Percentiles rank a stretch among this genome's conserved stretches.
Conservation (phyloP, 257 asterid species). For the Datura wrightii region DNA sequence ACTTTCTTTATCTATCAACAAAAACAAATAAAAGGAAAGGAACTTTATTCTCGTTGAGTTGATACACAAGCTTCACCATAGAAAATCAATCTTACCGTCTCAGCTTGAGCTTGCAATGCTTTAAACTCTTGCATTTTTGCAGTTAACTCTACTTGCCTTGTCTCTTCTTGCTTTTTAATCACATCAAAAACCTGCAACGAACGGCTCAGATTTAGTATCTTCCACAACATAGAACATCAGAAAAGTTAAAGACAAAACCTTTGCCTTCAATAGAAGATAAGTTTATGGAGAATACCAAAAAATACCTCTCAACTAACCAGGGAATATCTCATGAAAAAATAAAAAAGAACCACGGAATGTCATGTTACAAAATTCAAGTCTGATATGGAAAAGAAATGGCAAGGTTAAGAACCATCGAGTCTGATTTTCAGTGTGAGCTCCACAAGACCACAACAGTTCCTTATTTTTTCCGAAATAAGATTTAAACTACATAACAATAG, state of each 20-base stretch:
- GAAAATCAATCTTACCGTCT: conserved; percentile 59
- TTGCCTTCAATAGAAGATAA: background rate
- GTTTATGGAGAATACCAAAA: background rate
- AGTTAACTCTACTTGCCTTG: conserved; percentile 60
- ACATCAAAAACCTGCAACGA: conserved; percentile 61
- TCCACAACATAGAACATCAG: background rate
- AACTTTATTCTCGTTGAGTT: background rate
- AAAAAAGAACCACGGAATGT: background rate
- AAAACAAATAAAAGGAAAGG: conserved; percentile 7
- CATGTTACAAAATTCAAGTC: background rate
- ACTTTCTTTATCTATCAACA: background rate
- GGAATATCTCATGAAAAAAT: background rate
- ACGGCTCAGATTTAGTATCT: conserved; percentile 22
- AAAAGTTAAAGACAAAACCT: background rate
- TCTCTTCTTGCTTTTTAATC: conserved; percentile 75
- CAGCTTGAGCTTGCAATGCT: conserved; percentile 82
- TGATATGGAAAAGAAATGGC: too few species aligned
- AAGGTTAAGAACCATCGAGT: too few species aligned
- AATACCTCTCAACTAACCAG: background rate
- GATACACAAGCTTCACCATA: background rate
- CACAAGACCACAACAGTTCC: background rate
- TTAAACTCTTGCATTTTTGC: conserved; percentile 69
- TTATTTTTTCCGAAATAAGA: background rate
- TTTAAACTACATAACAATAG: background rate
- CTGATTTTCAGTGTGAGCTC: too few species aligned